Percentiles rank a stretch among this genome's conserved stretches.
Conservation (phyloP, 1,284 basidiomycete genomes). For the Sporisorium iseilematis-ciliati region DNA sequence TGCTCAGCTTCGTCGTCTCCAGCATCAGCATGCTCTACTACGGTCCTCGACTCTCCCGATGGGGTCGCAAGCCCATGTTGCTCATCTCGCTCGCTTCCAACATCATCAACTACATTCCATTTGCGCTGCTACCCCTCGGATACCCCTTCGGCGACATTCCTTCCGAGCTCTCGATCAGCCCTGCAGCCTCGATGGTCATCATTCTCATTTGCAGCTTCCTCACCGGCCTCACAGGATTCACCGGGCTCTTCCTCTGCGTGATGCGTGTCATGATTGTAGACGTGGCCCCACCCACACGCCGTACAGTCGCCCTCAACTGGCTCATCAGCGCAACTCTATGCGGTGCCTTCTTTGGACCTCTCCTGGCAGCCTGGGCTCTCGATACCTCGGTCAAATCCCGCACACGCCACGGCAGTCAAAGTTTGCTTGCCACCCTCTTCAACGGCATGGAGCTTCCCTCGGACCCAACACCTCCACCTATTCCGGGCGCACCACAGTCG, state of each 20-base stretch:
- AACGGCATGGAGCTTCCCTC: conserved; percentile 26
- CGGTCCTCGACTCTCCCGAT: conserved; percentile 38
- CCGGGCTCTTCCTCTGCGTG: conserved; percentile 38
- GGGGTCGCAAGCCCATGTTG: conserved; percentile 50
- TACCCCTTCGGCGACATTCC: conserved; percentile 46
- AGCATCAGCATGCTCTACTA: conserved; percentile 52
- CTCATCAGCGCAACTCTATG: conserved; percentile 42
- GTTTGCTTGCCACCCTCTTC: not conserved
- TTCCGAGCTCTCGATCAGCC: conserved; percentile 31
- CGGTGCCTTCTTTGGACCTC: conserved; percentile 45
- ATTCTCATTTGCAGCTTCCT: conserved; percentile 39
- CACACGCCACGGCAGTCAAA: conserved; percentile 1
- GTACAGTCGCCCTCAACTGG: conserved; percentile 43
- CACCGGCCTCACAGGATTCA: conserved; percentile 42
- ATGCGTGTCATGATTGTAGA: conserved; percentile 48
- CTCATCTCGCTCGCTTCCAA: conserved; percentile 40
- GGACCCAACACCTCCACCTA: conserved; percentile 28
- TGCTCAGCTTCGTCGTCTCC: conserved; percentile 45
- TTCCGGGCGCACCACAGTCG: conserved; percentile 27
- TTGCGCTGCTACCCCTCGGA: conserved; percentile 38
- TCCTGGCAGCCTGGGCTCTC: conserved; percentile 46
- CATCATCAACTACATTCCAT: conserved; percentile 47
- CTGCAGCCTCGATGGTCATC: conserved; percentile 32
- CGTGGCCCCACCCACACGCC: conserved; percentile 37
- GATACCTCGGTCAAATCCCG: conserved; percentile 28